Percentiles rank a stretch among this genome's conserved stretches.
These are phyloP conservation scores for Boletus patriciae DNA, from an alignment of 768 basidiomycete genomes.

Conservation along the genomic window DNA sequence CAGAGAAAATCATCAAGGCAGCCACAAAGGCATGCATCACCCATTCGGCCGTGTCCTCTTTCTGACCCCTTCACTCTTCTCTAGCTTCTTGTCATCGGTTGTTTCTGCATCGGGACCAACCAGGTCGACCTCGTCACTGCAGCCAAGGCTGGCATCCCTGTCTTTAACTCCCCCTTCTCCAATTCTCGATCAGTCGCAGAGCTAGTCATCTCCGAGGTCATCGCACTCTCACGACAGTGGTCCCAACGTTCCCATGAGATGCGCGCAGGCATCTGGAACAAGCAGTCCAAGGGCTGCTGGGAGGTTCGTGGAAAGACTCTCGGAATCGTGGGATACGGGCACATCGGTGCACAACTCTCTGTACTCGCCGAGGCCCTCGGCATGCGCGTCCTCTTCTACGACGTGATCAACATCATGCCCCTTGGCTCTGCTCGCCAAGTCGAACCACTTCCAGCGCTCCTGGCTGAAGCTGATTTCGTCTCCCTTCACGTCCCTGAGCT, in stretches of 20 bases:
- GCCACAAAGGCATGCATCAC: constrained; percentile 67
- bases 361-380: constrained; percentile 97
- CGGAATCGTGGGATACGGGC: constrained; percentile 97
- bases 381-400: constrained; percentile 93
- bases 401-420: constrained; percentile 96
- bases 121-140: constrained; percentile 91
- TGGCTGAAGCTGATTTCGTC: constrained; percentile 85
- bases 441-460: constrained; percentile 71
- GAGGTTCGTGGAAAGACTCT: constrained; percentile 97
- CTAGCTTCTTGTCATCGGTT: constrained; percentile 93
- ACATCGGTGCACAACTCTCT: constrained; percentile 96
- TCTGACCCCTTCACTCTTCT: background rate
- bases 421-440: constrained; percentile 92
- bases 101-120: constrained; percentile 99
- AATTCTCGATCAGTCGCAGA: constrained; percentile 99
- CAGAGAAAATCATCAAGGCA: constrained; percentile 82
- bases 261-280: constrained; percentile 93
- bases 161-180: constrained; percentile 99
- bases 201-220: constrained; percentile 91
- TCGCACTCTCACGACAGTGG: constrained; percentile 92
- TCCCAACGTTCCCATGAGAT: constrained; percentile 88
- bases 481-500: constrained; percentile 96
- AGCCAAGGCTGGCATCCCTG: constrained; percentile 86
- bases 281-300: constrained; percentile 98
- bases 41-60: background rate